A percentile compares a stretch with the other conserved stretches of the same genome.
phyloP scores from a whole-genome alignment of 2,329 filamentous ascomycete species.

The Sclerotinia nivalis region DNA sequence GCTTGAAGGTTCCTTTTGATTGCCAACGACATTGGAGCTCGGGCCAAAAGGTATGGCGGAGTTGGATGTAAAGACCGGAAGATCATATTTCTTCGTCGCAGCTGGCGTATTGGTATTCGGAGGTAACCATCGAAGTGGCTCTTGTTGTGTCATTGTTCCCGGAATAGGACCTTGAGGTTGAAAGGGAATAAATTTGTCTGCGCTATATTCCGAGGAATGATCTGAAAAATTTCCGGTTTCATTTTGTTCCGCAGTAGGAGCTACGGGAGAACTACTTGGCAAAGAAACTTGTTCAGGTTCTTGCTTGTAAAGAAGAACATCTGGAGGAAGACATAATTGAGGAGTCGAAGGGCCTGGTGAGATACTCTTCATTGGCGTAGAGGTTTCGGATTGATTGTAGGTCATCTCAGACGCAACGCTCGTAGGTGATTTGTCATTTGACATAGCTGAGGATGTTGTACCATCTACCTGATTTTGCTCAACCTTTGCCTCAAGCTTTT shows the following conservation, averaged over 20 bases:
- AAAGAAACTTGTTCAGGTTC: slow-evolving; percentile 32
- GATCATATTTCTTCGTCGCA: slow-evolving; percentile 34
- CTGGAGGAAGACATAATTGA: slow-evolving; percentile 25
- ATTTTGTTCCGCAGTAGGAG: slow-evolving; percentile 11
- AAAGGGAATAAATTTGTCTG: slow-evolving; percentile 54
- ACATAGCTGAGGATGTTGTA: slow-evolving; percentile 25
- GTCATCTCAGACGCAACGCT: background rate
- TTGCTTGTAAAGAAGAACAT: slow-evolving; percentile 28
- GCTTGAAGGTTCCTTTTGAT: slow-evolving; percentile 13
- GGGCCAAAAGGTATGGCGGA: slow-evolving; percentile 39
- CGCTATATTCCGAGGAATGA: slow-evolving; percentile 23
- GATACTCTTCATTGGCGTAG: slow-evolving; percentile 19
- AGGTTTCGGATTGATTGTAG: background rate
- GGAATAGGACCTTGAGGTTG: slow-evolving; percentile 56
- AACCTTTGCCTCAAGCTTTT: slow-evolving; percentile 19
- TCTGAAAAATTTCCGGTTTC: slow-evolving; percentile 20
- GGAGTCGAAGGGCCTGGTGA: slow-evolving; percentile 30
- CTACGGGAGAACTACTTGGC: slow-evolving; percentile 34
- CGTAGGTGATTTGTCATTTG: slow-evolving; percentile 15
- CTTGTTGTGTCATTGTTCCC: slow-evolving; percentile 43
- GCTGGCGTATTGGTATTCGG: slow-evolving; percentile 45
- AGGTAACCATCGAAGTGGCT: slow-evolving; percentile 54
- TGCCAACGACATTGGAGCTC: slow-evolving; percentile 10
- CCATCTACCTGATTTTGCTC: slow-evolving; percentile 21
- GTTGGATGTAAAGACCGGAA: slow-evolving; percentile 41